Evolutionary conservation across 176 grass and related monocot species (phyloP), one percentile per base, ranked within the genome.

Genomic region (Oryza meridionalis): DNA sequence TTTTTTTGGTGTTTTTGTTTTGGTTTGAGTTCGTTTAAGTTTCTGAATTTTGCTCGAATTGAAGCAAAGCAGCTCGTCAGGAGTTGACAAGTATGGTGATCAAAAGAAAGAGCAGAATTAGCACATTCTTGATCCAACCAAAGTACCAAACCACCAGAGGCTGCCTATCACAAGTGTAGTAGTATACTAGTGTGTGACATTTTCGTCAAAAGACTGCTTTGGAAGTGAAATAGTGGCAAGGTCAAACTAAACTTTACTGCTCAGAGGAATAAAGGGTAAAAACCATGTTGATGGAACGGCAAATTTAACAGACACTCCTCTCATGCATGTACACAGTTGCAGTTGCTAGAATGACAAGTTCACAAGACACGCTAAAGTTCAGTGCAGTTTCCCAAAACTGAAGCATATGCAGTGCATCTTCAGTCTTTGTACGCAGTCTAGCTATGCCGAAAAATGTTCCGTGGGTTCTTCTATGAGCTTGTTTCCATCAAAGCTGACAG

Each of bases 401-500:
- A 70, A 70, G 49, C 12, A 25, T 81, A 25, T 81, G 37, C 31
- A 38, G 32, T 81, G 21, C 15, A 19, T 11, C 16, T 72, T 38
- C 31, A 8, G 21, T 11, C 31, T 55, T 26, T 21, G 11, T 61
- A 24, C 47, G 47, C 21, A 58, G 58, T 29, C 4, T 62, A 11
- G 58, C 58, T 37, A 55, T 37, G 31, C 45, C 4, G 75, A 65
- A 73, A 79, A 55, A 24, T 78, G 75, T 17, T 33, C 58, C 68
- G 9, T 51, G 26, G 81, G 45, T 72, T 51, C 31, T 72, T 51
- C 43, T 42, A n/a, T 11, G 75, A 79, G 35, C 13, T 75, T 75
- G 81, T 58, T 62, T 9, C 61, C 87, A 80, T 59, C 69, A 67
- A 88, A 75, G 87, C 69, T 75, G 76, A 50, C 62, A 21, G n/a